A percentile compares a stretch with the other conserved stretches of the same genome.
Evolutionary conservation across 495 filamentous ascomycete genomes (phyloP).

Genomic region (Parathielavia appendiculata): DNA sequence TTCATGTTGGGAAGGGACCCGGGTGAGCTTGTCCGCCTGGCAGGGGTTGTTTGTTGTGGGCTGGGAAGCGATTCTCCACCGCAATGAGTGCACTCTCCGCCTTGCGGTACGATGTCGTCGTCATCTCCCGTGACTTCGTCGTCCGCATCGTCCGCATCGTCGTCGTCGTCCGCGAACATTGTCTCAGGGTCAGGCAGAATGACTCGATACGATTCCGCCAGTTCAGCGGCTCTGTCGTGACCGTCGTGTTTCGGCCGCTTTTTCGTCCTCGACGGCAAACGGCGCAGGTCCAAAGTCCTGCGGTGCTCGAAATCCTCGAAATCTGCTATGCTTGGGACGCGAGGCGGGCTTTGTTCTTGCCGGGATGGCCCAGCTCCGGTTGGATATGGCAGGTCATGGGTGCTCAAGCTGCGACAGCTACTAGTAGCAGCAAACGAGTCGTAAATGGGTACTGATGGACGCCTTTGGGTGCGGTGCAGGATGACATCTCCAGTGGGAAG

Average conservation of each 20-base stretch:
- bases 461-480: slow-evolving; percentile 2
- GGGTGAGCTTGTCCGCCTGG: neutral
- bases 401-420: neutral
- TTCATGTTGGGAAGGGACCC: neutral
- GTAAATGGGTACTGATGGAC: slow-evolving; percentile 22
- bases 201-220: slow-evolving; percentile 20
- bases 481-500: neutral
- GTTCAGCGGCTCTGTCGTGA: slow-evolving; percentile 19
- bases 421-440: slow-evolving; percentile 10
- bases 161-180: slow-evolving; percentile 9
- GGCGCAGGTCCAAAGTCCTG: neutral
- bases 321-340: neutral
- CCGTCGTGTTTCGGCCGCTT: slow-evolving; percentile 14
- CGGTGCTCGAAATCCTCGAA: neutral
- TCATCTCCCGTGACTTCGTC: neutral
- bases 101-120: too few relatives aligned
- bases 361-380: neutral
- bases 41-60: too few relatives aligned
- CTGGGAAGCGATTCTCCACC: too few relatives aligned
- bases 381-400: neutral
- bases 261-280: too few relatives aligned
- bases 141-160: neutral
- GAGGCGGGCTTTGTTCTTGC: neutral
- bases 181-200: slow-evolving; percentile 18
- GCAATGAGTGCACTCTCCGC: too few relatives aligned